Conservation (phyloP, 2,329 filamentous ascomycete genomes). For the Sporothrix protearum region DNA sequence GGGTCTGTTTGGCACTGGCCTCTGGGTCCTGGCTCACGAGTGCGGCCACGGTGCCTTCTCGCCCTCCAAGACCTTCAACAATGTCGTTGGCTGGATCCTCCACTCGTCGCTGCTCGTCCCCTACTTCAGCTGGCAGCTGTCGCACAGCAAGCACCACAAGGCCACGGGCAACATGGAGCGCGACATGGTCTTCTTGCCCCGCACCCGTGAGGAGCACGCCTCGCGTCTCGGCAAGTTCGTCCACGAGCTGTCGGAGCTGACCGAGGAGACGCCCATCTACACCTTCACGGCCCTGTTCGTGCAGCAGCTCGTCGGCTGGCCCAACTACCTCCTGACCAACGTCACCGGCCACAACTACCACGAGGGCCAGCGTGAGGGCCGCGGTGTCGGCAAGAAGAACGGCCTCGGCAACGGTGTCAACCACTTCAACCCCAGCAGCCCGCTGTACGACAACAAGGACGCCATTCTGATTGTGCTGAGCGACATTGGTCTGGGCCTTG, state of each 20-base stretch:
- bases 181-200: conserved; percentile 98
- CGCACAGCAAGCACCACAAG: conserved; percentile 99
- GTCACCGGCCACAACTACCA: conserved; percentile 96
- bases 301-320: conserved; percentile 93
- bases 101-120: conserved; percentile 84
- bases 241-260: conserved; percentile 82
- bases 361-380: conserved; percentile 84
- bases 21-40: conserved; percentile 97
- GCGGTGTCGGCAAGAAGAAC: conserved; percentile 88
- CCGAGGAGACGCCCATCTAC: conserved; percentile 88
- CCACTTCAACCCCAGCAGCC: conserved; percentile 87
- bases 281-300: conserved; percentile 69
- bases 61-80: conserved; percentile 83
- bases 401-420: conserved; percentile 78
- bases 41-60: conserved; percentile 98
- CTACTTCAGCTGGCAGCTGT: conserved; percentile 99
- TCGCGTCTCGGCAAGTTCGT: conserved; percentile 66
- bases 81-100: conserved; percentile 84
- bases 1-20: conserved; percentile 86
- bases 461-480: conserved; percentile 81
- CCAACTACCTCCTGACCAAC: conserved; percentile 84
- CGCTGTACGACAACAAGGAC: conserved; percentile 87
- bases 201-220: conserved; percentile 79
- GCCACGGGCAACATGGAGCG: conserved; percentile 94
- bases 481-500: conserved; percentile 73